Conservation (phyloP, 2,329 filamentous ascomycete species). For the Ophiostoma sp. region DNA sequence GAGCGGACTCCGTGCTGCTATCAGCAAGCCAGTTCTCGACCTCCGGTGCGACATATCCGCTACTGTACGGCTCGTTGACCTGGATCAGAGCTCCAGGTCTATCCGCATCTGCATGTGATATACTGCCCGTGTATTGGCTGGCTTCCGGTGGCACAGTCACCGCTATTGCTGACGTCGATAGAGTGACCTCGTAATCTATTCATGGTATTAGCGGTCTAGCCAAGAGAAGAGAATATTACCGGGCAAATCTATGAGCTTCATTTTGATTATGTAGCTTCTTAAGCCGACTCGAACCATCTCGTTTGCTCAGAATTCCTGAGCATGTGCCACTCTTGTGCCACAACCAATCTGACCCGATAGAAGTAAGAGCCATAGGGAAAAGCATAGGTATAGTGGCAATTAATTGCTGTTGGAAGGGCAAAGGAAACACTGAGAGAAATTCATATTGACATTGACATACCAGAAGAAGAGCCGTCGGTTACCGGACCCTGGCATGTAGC, state of each 20-base stretch:
- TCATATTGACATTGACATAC: slow-evolving; percentile 31
- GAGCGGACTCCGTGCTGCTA: slow-evolving; percentile 31
- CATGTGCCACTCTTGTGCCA: slow-evolving; percentile 1
- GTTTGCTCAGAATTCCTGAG: neutral
- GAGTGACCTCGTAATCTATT: slow-evolving; percentile 36
- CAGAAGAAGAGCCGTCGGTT: slow-evolving; percentile 33
- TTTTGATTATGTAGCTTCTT: neutral
- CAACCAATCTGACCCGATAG: neutral
- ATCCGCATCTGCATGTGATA: neutral
- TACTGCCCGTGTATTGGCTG: slow-evolving; percentile 19
- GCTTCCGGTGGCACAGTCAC: slow-evolving; percentile 25
- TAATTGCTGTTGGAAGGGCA: neutral
- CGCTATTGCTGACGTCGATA: neutral
- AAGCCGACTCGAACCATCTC: neutral
- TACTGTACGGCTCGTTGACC: slow-evolving; percentile 24
- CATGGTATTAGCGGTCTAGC: neutral
- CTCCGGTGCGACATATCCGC: slow-evolving; percentile 30
- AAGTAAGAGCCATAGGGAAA: neutral
- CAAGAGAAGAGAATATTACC: neutral
- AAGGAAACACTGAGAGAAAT: neutral
- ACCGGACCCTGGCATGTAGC: slow-evolving; percentile 36
- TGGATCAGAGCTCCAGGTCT: slow-evolving; percentile 21
- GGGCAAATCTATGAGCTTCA: neutral
- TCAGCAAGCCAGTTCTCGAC: slow-evolving; percentile 32
- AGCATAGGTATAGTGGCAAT: neutral